These are phyloP conservation scores for Neonectria neomacrospora DNA, from an alignment of 2,329 filamentous ascomycete genomes.

Conservation along the genomic window DNA sequence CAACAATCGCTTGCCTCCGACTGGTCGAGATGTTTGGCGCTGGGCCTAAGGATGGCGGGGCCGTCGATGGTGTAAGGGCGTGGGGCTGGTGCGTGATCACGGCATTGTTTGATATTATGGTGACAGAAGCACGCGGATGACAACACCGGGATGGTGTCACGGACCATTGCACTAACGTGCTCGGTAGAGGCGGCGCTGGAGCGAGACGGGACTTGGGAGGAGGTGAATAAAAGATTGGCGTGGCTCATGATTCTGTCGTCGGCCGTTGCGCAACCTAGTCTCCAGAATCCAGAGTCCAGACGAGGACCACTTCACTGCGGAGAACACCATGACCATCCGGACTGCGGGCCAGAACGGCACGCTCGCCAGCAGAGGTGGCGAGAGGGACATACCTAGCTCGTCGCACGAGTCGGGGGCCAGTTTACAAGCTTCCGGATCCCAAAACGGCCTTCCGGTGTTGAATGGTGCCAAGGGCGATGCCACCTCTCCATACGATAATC, in stretches of 20 bases:
- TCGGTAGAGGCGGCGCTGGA: neutral
- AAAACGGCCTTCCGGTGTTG: slow-evolving; percentile 13
- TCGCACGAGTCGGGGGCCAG: slow-evolving; percentile 16
- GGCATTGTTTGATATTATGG: slow-evolving; percentile 26
- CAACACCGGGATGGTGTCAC: slow-evolving; percentile 35
- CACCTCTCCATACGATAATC: slow-evolving; percentile 37
- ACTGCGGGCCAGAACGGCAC: slow-evolving; percentile 22
- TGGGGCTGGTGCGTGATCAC: slow-evolving; percentile 39
- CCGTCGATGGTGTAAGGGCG: slow-evolving; percentile 40
- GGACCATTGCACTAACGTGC: slow-evolving; percentile 34
- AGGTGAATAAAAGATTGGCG: slow-evolving; percentile 23
- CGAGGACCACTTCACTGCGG: neutral
- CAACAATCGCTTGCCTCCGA: slow-evolving; percentile 5
- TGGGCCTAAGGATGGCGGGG: slow-evolving; percentile 25
- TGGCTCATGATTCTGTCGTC: slow-evolving; percentile 13
- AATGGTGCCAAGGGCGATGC: slow-evolving; percentile 33
- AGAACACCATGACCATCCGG: slow-evolving; percentile 24
- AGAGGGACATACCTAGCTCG: slow-evolving; percentile 11
- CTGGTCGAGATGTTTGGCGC: slow-evolving; percentile 3
- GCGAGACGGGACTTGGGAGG: slow-evolving; percentile 13
- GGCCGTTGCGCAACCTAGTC: neutral
- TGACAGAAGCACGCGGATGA: slow-evolving; percentile 22
- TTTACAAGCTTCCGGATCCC: slow-evolving; percentile 10
- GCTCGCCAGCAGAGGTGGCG: slow-evolving; percentile 6
- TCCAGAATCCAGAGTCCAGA: neutral